A percentile compares a stretch with the other conserved stretches of the same genome.
Conservation (phyloP, 2,329 filamentous ascomycete genomes). For the Balansia obtecta region DNA sequence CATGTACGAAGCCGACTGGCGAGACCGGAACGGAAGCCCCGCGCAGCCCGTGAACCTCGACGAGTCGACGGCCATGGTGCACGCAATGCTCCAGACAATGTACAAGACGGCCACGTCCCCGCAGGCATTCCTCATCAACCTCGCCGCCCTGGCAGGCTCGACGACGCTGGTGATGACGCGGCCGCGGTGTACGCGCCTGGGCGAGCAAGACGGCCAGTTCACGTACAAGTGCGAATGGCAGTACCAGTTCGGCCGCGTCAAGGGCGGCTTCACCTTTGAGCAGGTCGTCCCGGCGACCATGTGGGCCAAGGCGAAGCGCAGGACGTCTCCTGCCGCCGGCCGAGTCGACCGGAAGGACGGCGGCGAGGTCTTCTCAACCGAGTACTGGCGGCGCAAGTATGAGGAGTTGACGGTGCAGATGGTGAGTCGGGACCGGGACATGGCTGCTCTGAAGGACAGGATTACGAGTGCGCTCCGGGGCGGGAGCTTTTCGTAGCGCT, state of each 20-base stretch:
- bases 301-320: constrained; percentile 25
- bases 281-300: constrained; percentile 31
- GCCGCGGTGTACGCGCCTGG: constrained; percentile 29
- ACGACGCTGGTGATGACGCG: constrained; percentile 33
- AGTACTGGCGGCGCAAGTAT: constrained; percentile 41
- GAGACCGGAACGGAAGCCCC: constrained; percentile 30
- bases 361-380: constrained; percentile 16
- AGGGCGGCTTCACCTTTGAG: constrained; percentile 39
- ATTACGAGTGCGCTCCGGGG: constrained; percentile 26
- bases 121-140: constrained; percentile 46
- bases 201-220: constrained; percentile 27
- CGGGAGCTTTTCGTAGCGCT: constrained; percentile 4
- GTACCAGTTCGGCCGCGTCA: constrained; percentile 39
- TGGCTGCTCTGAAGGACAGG: constrained; percentile 29
- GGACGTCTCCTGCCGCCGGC: constrained; percentile 1
- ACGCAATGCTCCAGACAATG: constrained; percentile 40
- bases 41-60: constrained; percentile 33
- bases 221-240: constrained; percentile 43
- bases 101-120: constrained; percentile 36
- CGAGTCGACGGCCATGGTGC: constrained; percentile 41
- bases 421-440: constrained; percentile 42
- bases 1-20: constrained; percentile 38
- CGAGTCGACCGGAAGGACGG: constrained; percentile 8
- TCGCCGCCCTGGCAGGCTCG: constrained; percentile 44
- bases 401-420: constrained; percentile 46